Conservation (phyloP, 2,329 filamentous ascomycete species). For the Emericellopsis cladophorae region DNA sequence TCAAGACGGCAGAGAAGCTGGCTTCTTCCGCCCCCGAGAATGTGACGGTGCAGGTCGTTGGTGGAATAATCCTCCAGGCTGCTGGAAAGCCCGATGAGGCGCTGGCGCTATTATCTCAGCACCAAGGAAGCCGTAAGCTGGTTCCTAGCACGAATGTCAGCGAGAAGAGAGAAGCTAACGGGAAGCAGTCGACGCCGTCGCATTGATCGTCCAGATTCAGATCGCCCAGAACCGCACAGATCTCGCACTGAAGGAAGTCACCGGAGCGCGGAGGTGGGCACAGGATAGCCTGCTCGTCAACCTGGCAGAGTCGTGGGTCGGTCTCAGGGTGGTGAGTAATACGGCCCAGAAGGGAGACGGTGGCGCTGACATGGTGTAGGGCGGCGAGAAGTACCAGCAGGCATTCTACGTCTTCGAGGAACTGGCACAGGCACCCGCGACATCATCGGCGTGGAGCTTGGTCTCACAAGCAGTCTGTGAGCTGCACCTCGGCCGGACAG, state of each 20-base stretch:
- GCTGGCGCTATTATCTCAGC: constrained; percentile 62
- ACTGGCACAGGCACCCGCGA: constrained; percentile 75
- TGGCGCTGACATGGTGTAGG: constrained; percentile 34
- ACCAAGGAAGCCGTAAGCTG: constrained; percentile 71
- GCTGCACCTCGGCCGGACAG: constrained; percentile 74
- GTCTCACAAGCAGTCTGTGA: constrained; percentile 86
- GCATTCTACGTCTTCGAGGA: constrained; percentile 98
- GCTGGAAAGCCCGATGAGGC: constrained; percentile 79
- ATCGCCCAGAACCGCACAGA: constrained; percentile 85
- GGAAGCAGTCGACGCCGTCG: constrained; percentile 56
- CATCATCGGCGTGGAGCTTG: constrained; percentile 62
- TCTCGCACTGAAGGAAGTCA: constrained; percentile 80
- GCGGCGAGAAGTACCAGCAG: constrained; percentile 90
- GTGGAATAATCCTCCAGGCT: constrained; percentile 69
- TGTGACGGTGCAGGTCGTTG: constrained; percentile 65
- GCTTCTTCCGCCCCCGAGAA: constrained; percentile 59
- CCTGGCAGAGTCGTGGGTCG: constrained; percentile 90
- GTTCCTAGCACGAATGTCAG: not conserved
- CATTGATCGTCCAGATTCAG: constrained; percentile 84
- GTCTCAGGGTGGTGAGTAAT: constrained; percentile 61
- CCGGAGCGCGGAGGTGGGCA: constrained; percentile 79
- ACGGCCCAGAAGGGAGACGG: not conserved
- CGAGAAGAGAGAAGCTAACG: constrained; percentile 9
- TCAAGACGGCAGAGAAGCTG: constrained; percentile 53
- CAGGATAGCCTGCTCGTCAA: constrained; percentile 92